Base-by-base conservation (phyloP, 495 filamentous ascomycete species). In the Pseudevernia furfuracea region DNA sequence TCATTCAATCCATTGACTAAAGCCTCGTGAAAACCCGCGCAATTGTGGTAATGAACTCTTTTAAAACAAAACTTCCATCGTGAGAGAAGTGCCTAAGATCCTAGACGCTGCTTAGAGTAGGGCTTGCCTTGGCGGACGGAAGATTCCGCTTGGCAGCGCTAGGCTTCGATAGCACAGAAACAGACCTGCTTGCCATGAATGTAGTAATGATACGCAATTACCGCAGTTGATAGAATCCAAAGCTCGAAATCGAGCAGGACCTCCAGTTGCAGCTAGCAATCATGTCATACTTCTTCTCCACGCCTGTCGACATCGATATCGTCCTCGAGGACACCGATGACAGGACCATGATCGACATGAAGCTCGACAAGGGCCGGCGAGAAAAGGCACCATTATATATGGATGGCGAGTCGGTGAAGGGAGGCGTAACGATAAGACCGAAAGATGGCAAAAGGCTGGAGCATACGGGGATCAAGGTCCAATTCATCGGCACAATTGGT, bases 401-500 rank as follows among this genome's bases (percentile, higher is more conserved):
- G 84, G 94, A 99, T 75, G 94, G 94, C 56, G 94, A 99, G 80
- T 96, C 91, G 59, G 95, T 99, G 67, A 96, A 95, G 77, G 94
- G 94, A 65, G 85, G 86, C 36, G 92, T 97, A 58, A 97, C 95
- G 10, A 85, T 99, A 70, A 80, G 94, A 71, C 94, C 95, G 14
- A 99, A 99, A 79, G 94, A 99, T 84, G 95, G 95, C 66, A 97
- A 96, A 79, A 84, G 95, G 70, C 77, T 99, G 72, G 94, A 99
- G 74, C 94, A 99, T 74, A 97, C 93, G 12, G 94, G 94, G 66
- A 97, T 99, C 81, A 99, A 99, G 79, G 92, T 99, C 70, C 95
- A 99, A 75, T 99, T 99, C 79, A 96, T 99, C 69, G 94, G 94
- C 70, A 95, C 93, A 61, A 99, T 99, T 81, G 93, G 92, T 94